A percentile compares a stretch with the other conserved stretches of the same genome.
Conservation (phyloP, 2,329 filamentous ascomycete genomes). For the Colletotrichum godetiae region DNA sequence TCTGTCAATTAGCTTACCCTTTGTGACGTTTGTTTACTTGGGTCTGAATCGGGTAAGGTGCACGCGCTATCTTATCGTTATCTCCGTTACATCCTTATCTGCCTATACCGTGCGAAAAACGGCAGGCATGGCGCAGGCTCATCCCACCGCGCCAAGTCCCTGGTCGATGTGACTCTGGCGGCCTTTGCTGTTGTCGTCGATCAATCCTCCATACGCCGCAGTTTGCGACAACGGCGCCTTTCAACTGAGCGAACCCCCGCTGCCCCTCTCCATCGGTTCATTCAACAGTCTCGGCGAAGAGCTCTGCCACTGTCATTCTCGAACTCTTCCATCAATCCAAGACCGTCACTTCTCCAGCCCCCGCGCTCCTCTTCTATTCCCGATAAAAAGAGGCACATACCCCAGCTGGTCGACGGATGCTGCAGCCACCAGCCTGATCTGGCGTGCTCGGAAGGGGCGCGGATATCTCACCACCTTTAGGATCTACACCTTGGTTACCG, state of each 20-base stretch:
- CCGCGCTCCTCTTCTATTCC: not conserved
- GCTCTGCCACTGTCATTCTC: not conserved
- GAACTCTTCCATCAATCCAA: not conserved
- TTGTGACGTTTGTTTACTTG: constrained; percentile 52
- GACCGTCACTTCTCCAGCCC: not conserved
- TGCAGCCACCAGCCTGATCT: not conserved
- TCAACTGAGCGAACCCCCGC: constrained; percentile 4
- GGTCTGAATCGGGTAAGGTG: constrained; percentile 42
- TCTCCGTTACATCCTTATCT: not conserved
- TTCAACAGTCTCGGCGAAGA: not conserved
- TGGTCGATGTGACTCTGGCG: not conserved
- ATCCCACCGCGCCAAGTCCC: constrained; percentile 12
- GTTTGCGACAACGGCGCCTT: constrained; percentile 12
- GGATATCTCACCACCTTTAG: not conserved
- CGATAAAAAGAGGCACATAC: not conserved
- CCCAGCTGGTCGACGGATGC: not conserved
- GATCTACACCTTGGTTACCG: not conserved
- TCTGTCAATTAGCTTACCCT: not conserved
- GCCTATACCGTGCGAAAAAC: not conserved
- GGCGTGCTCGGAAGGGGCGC: not conserved
- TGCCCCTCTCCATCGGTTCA: not conserved
- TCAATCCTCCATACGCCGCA: constrained; percentile 14
- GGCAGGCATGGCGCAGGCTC: not conserved
- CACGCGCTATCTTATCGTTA: constrained; percentile 22
- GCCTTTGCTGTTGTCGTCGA: constrained; percentile 6